Evolutionary conservation across 2,329 filamentous ascomycete species (phyloP), one percentile per base, ranked within the genome.

Genomic region (Myriosclerotinia curreyana): DNA sequence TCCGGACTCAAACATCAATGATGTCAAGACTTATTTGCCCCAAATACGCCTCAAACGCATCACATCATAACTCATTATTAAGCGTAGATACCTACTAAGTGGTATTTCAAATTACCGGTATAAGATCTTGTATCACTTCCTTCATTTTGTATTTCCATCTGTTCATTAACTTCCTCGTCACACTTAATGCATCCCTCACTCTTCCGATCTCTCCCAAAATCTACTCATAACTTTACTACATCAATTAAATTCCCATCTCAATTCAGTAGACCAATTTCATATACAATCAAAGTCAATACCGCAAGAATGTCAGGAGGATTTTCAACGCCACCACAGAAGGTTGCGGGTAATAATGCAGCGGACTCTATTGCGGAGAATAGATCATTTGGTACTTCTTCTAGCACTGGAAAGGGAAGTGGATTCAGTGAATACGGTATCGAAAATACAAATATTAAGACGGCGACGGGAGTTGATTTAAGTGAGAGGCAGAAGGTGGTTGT

Each of bases 401-500:
- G 7, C 1, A n/a, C 40, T 15, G 56, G n/a, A 7, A 17, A 20
- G 9, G 44, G n/a, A 5, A 34, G 25, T 12, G 25, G 50, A n/a
- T 46, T 42, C 1, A 60, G 31, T 28, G 68, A 69, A 0, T 67
- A 76, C 38, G 73, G 71, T 0, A 81, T 86, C 67, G 80, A 83
- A 70, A 83, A 80, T 72, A 83, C 78, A n/a, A 75, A 80, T 70
- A 78, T 87, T 71, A 78, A 81, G 53, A 80, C 80, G 12, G 79
- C 77, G 0, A 69, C 80, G 0, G 83, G 83, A 15, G 79, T 87
- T 17, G 73, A 78, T 0, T 77, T 87, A 17, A 78, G 77, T 22
- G 68, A 76, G 0, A 71, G 79, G 25, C 83, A 87, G 70, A 81
- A 81, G 66, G 78, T 83, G 0, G 65, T 87, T 40, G 80, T 87